Evolutionary conservation across 1,284 basidiomycete species (phyloP), one percentile per base, ranked within the genome.

Genomic region (Boletus mariae): DNA sequence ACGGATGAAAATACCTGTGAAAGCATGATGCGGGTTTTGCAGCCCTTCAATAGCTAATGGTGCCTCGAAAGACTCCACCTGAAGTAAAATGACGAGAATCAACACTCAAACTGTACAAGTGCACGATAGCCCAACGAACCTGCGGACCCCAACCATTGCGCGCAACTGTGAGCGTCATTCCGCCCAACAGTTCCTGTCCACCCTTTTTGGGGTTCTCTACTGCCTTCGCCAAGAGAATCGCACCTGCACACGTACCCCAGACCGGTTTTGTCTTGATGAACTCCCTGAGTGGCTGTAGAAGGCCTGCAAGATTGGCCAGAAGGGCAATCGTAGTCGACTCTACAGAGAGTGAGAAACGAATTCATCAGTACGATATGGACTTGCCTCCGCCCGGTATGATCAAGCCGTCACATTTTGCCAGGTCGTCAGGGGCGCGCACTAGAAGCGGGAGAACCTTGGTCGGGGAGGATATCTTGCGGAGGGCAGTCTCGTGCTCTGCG

Each of bases 241-340:
- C 95, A 17, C 96, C 96, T 0, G 96, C 96, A 70, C 96, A 99
- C 0, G 95, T 98, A 3, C 96, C 96, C 92, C 94, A 99, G 1
- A 95, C 84, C 0, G 92, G 86, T 62, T 87, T 91, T 0, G 68
- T 76, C 64, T 73, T 76, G 51, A 77, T 74, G 72, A 87, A 98
- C 41, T 80, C 78, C 40, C 82, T 79, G 5, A 99, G 77, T 1
- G 92, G 92, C 26, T 90, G 85, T 11, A 94, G 71, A 42, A 99
- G 78, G 0, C 90, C 90, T 1, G 87, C 83, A 1, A 92, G 79
- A 41, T 83, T 81, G 2, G 92, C 89, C 2, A 98, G 80, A 28
- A 98, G 76, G 1, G 91, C 89, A 58, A 98, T 98, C 1, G 94
- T 94, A 2, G 96, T 98, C 1, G 92, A 95, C 74, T 98, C 94